Evolutionary conservation across 2,329 filamentous ascomycete species (phyloP), one percentile per base, ranked within the genome.

Genomic region (Dothiorella sarmentorum): DNA sequence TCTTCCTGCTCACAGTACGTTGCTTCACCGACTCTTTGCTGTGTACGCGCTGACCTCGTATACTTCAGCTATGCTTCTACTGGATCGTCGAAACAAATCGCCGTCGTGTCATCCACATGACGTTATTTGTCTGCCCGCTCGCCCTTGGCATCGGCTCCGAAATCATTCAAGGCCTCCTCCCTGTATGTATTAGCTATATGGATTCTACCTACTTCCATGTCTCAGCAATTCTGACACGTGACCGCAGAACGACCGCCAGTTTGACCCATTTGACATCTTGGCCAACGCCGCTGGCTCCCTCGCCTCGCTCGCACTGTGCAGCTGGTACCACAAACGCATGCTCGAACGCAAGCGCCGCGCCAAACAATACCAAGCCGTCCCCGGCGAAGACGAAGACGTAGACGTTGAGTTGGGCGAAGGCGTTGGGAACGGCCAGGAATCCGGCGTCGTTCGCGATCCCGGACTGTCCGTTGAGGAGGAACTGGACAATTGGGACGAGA

Each of bases 321-420:
- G 85, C 59, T 93, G 90, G 89, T 99, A 99, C 71, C 94, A 99
- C 75, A 88, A 89, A 69, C 87, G 94, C 60, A 97, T 97, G 91
- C 78, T 97, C 37, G 93, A 97, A 73, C 83, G 94, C 62, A 90
- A 89, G 71, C 83, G 92, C 61, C 79, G 85, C 68, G 85, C 84
- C 58, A 89, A 89, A 68, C 94, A 94, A 67, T 95, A 95, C 68
- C 81, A 83, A 56, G 81, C 83, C 6, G 82, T 95, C 5, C 83
- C 88, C 0, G 85, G 84, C 26, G 82, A 81, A 27, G 71, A 73
- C 5, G 77, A 75, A 20, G 73, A 72, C 17, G 68, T 69, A 40
- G 75, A 96, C 71, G 74, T 96, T 13, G 92, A 96, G 75, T 81
- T 96, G 6, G 91, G 89, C 1, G 84, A 87, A 62, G 78, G 75